Evolutionary conservation across 345 rosid genomes (phyloP).

Genomic region (Salix koriyanagi): DNA sequence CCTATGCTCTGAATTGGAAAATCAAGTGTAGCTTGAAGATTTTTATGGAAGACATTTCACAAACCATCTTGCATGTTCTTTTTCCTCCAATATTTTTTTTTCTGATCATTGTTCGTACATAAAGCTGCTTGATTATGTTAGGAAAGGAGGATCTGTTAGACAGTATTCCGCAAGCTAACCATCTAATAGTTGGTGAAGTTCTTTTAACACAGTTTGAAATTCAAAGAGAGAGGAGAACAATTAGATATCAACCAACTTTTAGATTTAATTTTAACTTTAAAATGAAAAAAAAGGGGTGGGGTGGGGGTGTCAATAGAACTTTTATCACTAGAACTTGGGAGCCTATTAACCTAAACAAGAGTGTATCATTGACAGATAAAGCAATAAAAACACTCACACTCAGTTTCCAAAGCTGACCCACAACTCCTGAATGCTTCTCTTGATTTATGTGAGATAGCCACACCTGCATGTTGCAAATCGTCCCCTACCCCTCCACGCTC

Average conservation of each 20-base stretch:
- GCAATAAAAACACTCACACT: constrained; percentile 33
- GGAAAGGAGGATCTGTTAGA: not conserved
- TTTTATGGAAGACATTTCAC: not conserved
- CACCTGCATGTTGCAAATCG: constrained; percentile 29
- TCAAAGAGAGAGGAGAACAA: not conserved
- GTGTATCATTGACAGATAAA: not conserved
- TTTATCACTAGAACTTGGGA: not conserved
- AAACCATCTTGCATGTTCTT: not conserved
- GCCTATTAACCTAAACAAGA: not conserved
- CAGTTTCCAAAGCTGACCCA: constrained; percentile 22
- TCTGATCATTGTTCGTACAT: too few relatives aligned
- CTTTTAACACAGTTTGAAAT: not conserved
- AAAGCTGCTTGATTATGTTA: not conserved
- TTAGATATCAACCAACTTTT: not conserved
- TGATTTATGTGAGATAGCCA: constrained; percentile 15
- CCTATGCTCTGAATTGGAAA: not conserved
- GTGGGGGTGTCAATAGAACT: not conserved
- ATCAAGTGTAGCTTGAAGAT: not conserved
- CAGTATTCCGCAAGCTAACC: not conserved
- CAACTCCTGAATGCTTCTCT: constrained; percentile 23
- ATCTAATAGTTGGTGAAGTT: not conserved
- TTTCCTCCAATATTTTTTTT: too few relatives aligned
- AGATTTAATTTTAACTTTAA: not conserved
- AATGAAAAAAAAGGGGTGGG: not conserved
- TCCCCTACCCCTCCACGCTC: constrained; percentile 22